Percentiles rank a stretch among this genome's conserved stretches.
Conservation (phyloP, 2,329 filamentous ascomycete genomes). For the Penicillium italicum region DNA sequence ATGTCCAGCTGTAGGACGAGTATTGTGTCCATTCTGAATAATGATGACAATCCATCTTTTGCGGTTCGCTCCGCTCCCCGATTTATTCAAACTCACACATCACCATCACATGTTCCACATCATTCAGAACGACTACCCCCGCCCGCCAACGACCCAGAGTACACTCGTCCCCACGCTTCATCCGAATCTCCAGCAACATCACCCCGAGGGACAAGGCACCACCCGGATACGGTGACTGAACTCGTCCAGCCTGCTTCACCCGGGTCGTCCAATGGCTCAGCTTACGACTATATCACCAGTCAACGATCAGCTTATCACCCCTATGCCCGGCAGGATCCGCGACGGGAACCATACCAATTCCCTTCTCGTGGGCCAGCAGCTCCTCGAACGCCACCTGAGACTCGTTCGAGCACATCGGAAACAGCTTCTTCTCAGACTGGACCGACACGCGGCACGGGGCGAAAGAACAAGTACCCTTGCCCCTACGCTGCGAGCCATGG, state of each 20-base stretch:
- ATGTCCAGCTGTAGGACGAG: conserved; percentile 35
- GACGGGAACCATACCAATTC: conserved; percentile 18
- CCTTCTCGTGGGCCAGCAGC: conserved; percentile 23
- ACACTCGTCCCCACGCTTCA: conserved; percentile 17
- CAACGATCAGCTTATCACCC: conserved; percentile 27
- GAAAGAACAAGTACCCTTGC: conserved; percentile 64
- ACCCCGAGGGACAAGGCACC: conserved; percentile 24
- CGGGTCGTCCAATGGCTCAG: conserved; percentile 33
- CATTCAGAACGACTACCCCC: conserved; percentile 19
- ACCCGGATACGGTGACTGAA: conserved; percentile 27
- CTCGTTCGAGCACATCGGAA: conserved; percentile 24
- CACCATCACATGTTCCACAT: conserved; percentile 23
- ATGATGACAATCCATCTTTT: conserved; percentile 48
- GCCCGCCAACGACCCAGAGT: conserved; percentile 18
- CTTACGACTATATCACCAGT: conserved; percentile 30
- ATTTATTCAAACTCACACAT: conserved; percentile 18
- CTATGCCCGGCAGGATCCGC: conserved; percentile 26
- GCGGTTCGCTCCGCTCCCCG: conserved; percentile 37
- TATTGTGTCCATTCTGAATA: conserved; percentile 46
- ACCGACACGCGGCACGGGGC: conserved; percentile 22
- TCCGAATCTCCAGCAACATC: conserved; percentile 28
- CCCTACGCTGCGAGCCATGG: conserved; percentile 58
- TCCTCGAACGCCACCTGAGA: conserved; percentile 23
- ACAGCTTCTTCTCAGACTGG: conserved; percentile 29
- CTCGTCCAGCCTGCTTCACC: conserved; percentile 28